Evolutionary conservation across 192 early-diverging fungal genomes (phyloP).

Genomic region (Gamsiella multidivaricata): DNA sequence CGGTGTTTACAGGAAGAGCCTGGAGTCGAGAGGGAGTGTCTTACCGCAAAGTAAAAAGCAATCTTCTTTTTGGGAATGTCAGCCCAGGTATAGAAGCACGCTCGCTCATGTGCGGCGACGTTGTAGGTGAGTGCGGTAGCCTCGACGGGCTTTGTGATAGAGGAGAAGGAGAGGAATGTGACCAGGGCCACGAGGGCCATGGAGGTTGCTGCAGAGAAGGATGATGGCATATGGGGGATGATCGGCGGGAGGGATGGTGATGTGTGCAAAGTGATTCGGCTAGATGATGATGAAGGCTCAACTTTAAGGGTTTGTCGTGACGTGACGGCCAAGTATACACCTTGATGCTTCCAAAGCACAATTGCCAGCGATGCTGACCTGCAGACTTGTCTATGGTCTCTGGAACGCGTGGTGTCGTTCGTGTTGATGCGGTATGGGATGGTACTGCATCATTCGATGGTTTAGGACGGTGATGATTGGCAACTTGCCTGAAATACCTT

Average conservation of each 20-base stretch:
- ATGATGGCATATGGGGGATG: constrained; percentile 15
- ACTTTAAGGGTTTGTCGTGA: no score
- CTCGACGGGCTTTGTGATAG: constrained; percentile 35
- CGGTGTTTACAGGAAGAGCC: no score
- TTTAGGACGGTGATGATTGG: no score
- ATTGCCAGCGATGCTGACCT: no score
- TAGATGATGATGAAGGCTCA: background rate
- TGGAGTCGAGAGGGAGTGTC: constrained; percentile 29
- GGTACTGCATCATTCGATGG: no score
- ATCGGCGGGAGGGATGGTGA: background rate
- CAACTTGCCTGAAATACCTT: no score
- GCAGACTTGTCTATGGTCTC: no score
- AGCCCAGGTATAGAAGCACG: constrained; percentile 91
- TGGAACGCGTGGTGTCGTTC: no score
- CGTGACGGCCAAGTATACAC: no score
- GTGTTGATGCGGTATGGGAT: no score
- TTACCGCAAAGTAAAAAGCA: constrained; percentile 97
- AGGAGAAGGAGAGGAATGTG: constrained; percentile 37
- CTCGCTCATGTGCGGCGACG: constrained; percentile 88
- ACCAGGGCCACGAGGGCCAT: constrained; percentile 38
- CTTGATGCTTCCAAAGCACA: no score
- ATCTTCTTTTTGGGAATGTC: constrained; percentile 89
- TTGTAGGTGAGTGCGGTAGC: constrained; percentile 81
- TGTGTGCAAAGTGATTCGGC: background rate
- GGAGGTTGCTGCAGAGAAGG: constrained; percentile 28